A percentile compares a stretch with the other conserved stretches of the same genome.
phyloP scores from a whole-genome alignment of 441 rosid species.

The Gossypium gossypioides region DNA sequence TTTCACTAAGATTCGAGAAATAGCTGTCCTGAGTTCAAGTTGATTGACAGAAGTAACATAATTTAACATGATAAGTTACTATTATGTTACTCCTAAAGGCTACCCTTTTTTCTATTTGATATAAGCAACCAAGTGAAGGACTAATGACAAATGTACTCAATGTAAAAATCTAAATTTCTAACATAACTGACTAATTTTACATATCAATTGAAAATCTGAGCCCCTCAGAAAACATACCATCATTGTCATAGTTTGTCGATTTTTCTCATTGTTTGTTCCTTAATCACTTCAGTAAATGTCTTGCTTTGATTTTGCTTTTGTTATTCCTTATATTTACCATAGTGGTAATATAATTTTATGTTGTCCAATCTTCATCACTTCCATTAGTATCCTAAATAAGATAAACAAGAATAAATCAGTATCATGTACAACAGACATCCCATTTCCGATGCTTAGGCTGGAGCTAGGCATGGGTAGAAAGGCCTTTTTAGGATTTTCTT shows the following conservation, averaged over 20 bases:
- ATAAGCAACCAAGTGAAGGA: background rate
- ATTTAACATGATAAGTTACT: background rate
- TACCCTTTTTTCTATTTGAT: background rate
- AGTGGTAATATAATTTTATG: conserved; percentile 14
- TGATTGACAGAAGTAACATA: background rate
- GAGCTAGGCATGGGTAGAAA: background rate
- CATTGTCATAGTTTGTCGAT: background rate
- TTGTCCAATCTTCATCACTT: conserved; percentile 48
- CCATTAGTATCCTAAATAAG: conserved; percentile 29
- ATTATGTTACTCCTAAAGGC: background rate
- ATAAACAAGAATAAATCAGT: background rate
- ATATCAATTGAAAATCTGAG: background rate
- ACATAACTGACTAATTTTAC: background rate
- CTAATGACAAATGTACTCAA: background rate
- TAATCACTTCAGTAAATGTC: background rate
- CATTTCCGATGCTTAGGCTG: background rate
- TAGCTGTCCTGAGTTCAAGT: background rate
- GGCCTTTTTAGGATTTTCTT: background rate
- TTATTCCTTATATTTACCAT: conserved; percentile 3
- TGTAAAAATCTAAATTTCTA: background rate
- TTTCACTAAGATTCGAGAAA: background rate
- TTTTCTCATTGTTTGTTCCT: background rate
- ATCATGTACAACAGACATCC: background rate
- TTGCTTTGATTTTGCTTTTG: background rate
- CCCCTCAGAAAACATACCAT: background rate